Evolutionary conservation across 2,329 filamentous ascomycete species (phyloP).

Genomic region (Aspergillus awamori): DNA sequence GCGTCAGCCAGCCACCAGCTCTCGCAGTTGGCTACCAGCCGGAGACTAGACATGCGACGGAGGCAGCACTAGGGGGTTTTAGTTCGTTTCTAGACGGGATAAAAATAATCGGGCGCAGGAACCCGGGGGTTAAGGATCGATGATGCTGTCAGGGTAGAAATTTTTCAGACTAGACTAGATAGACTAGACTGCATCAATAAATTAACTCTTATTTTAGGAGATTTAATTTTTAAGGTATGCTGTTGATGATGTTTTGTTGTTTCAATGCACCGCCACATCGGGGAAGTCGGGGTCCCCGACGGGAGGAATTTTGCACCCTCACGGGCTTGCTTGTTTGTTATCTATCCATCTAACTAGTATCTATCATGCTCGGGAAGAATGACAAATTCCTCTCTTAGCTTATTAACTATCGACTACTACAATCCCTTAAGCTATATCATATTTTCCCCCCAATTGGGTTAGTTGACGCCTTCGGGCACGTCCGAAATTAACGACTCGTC

Average conservation of each 20-base stretch:
- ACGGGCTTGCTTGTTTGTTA: neutral
- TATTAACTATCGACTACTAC: no score
- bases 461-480: no score
- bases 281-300: neutral
- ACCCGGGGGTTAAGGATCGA: no score
- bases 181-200: no score
- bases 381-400: neutral
- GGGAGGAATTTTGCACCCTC: neutral
- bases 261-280: neutral
- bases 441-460: no score
- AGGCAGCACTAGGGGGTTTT: neutral
- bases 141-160: no score
- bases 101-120: neutral
- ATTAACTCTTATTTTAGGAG: no score
- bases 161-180: no score
- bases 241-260: neutral
- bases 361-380: neutral
- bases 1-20: neutral
- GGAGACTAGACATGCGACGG: neutral
- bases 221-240: neutral
- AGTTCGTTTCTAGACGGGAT: neutral
- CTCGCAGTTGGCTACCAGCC: no score
- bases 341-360: neutral
- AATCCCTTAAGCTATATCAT: no score
- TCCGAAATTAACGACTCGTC: no score